These are phyloP conservation scores for Testicularia cyperi DNA, from an alignment of 1,284 basidiomycete species.

Conservation along the genomic window DNA sequence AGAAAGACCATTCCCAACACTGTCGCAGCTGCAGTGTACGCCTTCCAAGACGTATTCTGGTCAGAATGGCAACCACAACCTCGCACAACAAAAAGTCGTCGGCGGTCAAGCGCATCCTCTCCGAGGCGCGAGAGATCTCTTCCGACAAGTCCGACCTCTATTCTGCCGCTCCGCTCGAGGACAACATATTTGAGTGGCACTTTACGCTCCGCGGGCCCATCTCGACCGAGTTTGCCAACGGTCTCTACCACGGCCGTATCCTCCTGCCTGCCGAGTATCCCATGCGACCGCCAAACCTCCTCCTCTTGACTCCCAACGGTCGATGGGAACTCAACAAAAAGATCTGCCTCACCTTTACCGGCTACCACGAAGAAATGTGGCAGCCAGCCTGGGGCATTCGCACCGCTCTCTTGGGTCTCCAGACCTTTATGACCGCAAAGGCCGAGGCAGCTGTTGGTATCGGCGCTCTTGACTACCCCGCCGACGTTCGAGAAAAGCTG, in stretches of 20 bases:
- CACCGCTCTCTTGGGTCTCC: conserved; percentile 68
- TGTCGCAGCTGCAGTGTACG: too few species aligned
- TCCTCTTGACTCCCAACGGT: conserved; percentile 92
- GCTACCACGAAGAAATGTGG: conserved; percentile 72
- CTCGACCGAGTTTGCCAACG: conserved; percentile 51
- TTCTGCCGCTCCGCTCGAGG: conserved; percentile 75
- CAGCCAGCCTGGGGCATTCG: conserved; percentile 97
- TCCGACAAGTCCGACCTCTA: conserved; percentile 80
- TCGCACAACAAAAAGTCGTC: conserved; percentile 64
- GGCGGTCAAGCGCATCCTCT: conserved; percentile 94
- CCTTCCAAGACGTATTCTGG: too few species aligned
- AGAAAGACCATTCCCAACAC: too few species aligned
- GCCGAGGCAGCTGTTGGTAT: conserved; percentile 78
- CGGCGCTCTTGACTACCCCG: conserved; percentile 85
- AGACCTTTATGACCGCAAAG: conserved; percentile 57
- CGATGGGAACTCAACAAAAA: conserved; percentile 93
- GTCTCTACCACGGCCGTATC: conserved; percentile 84
- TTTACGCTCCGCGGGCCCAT: conserved; percentile 86
- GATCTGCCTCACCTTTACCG: conserved; percentile 64
- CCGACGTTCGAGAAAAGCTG: conserved; percentile 77
- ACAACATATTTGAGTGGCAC: conserved; percentile 77
- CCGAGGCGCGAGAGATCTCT: conserved; percentile 85
- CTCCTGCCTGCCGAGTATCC: conserved; percentile 88
- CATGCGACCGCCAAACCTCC: conserved; percentile 87
- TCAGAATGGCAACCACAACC: conserved; percentile 25